Evolutionary conservation across 192 early-diverging fungal genomes (phyloP), one percentile per base, ranked within the genome.

Genomic region (Coemansia sp.): DNA sequence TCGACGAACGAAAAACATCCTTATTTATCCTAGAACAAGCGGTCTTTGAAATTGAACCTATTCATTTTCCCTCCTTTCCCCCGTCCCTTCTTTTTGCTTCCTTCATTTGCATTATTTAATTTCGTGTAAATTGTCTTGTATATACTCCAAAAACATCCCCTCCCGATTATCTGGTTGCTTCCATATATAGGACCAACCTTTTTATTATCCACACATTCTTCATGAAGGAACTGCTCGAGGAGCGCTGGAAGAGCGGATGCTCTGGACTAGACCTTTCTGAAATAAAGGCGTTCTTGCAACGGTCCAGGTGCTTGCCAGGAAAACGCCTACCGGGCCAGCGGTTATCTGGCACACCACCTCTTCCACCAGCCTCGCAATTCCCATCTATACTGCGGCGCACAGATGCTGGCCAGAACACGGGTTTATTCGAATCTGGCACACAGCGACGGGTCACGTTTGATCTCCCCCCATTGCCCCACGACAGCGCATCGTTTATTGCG

Each of bases 391-490:
- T 72, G 19, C 65, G 61, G 6, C 54, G 59, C 30, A 55, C 60
- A n/a, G 60, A 31, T 27, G 10, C 44, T n/a, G 52, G 55, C 13
- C 27, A 23, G 56, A 28, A 34, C 38, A 10, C 29, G 28, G 5
- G 9, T 33, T 13, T 58, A 4, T 25, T 48, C 5, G 20, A 44
- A 17, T 14, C 65, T 19, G 29, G 17, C 22, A 20, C 36, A 15
- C 61, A 59, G 27, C 68, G 75, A 28, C 61, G 44, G 10, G 75
- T 78, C 28, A 71, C 63, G 22, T 78, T 78, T 27, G 54, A 57
- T 30, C 53, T 69, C 42, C 62, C 57, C 5, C 44, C 61, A 25
- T 37, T 55, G 14, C 33, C 61, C 15, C 36, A 40, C 38, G 48
- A 58, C 22, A 30, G 17, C 33, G n/a, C 29, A n/a, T 47, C 54